Evolutionary conservation across 2,329 filamentous ascomycete species (phyloP).

Genomic region (Fusarium sterilihyphosum): DNA sequence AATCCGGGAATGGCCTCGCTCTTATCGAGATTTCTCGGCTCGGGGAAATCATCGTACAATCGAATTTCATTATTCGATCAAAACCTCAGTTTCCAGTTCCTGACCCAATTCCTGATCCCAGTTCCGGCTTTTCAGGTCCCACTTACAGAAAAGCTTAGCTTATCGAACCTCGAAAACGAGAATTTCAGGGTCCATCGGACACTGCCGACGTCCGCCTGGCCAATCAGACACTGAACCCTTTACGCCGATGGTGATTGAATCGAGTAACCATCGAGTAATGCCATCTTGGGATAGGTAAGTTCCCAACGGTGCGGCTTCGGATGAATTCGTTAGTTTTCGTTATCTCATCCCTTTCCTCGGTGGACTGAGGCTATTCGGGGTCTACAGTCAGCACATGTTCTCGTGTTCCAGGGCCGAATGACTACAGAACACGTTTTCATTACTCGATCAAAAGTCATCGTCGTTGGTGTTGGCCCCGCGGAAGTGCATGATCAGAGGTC

Average conservation of each 20-base stretch:
- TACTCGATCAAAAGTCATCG: constrained; percentile 22
- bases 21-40: constrained; percentile 24
- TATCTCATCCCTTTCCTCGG: background rate
- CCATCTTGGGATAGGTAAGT: background rate
- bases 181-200: constrained; percentile 38
- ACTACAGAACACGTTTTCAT: constrained; percentile 24
- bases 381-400: constrained; percentile 14
- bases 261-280: constrained; percentile 59
- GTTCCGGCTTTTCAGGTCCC: background rate
- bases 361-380: constrained; percentile 10
- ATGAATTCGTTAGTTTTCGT: background rate
- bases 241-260: constrained; percentile 51
- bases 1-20: constrained; percentile 20
- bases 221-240: constrained; percentile 36
- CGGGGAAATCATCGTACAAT: background rate
- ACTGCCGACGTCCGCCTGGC: constrained; percentile 37
- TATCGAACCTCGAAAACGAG: background rate
- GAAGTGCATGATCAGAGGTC: constrained; percentile 8
- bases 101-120: background rate
- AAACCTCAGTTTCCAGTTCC: constrained; percentile 5
- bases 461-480: constrained; percentile 6
- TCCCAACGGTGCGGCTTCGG: background rate
- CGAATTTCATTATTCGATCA: constrained; percentile 26
- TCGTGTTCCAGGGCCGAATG: constrained; percentile 7
- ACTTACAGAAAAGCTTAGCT: constrained; percentile 30